Evolutionary conservation across 306 rosid genomes (phyloP).

Genomic region (Citrullus mucosospermus): DNA sequence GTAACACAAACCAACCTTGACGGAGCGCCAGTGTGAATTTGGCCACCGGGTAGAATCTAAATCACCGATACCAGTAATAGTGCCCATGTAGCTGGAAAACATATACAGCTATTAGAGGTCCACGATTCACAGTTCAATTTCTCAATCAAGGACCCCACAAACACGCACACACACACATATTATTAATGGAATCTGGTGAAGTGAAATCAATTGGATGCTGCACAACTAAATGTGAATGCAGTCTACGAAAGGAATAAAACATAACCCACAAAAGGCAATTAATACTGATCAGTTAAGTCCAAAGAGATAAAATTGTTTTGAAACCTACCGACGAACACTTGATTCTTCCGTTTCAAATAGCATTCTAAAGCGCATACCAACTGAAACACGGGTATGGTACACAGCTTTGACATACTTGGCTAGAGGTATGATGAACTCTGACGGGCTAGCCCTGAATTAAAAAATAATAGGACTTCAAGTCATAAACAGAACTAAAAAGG

Average conservation of each 20-base stretch:
- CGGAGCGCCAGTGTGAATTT: slow-evolving; percentile 96
- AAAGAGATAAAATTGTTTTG: neutral
- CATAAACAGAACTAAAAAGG: neutral
- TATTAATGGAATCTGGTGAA: neutral
- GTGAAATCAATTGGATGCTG: neutral
- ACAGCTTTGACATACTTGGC: slow-evolving; percentile 84
- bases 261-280: neutral
- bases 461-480: neutral
- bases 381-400: slow-evolving; percentile 90
- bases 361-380: slow-evolving; percentile 99
- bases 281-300: neutral
- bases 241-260: neutral
- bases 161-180: neutral
- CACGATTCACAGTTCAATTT: neutral
- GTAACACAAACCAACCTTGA: slow-evolving; percentile 50
- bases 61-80: slow-evolving; percentile 86
- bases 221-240: neutral
- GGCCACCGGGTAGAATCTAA: slow-evolving; percentile 76
- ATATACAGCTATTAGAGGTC: slow-evolving; percentile 9
- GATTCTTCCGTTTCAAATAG: slow-evolving; percentile 98
- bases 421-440: slow-evolving; percentile 89
- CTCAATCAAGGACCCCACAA: neutral
- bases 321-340: slow-evolving; percentile 78
- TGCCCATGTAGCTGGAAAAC: slow-evolving; percentile 67
- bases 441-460: slow-evolving; percentile 77